phyloP scores from a whole-genome alignment of 345 rosid genomes.

The Camelina hispida region DNA sequence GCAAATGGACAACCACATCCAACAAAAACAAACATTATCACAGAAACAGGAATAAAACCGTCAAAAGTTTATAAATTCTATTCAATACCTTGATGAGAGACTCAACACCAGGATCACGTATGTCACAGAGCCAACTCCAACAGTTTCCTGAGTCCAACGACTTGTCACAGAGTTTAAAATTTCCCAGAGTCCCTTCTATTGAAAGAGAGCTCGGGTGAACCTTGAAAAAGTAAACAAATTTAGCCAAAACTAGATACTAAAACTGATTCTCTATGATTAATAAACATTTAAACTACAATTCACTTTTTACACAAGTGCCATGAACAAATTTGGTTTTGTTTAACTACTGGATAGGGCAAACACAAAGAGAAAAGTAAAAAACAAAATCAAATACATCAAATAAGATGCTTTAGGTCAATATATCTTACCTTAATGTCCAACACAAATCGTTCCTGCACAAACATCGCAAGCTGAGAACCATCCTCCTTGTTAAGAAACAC shows the following conservation, averaged over 20 bases:
- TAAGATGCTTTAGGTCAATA: constrained; percentile 25
- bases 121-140: constrained; percentile 98
- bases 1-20: constrained; percentile 29
- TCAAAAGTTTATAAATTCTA: background rate
- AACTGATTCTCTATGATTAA: constrained; percentile 19
- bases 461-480: constrained; percentile 92
- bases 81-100: constrained; percentile 84
- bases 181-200: constrained; percentile 91
- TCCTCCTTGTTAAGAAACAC: constrained; percentile 96
- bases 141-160: constrained; percentile 74
- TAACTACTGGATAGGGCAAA: constrained; percentile 1
- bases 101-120: constrained; percentile 93
- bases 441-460: constrained; percentile 91
- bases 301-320: constrained; percentile 17
- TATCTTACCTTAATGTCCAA: constrained; percentile 82
- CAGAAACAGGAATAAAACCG: constrained; percentile 15
- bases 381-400: constrained; percentile 19
- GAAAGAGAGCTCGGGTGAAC: constrained; percentile 92
- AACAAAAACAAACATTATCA: constrained; percentile 29
- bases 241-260: constrained; percentile 34
- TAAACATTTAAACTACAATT: constrained; percentile 18
- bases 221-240: constrained; percentile 50
- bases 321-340: constrained; percentile 22
- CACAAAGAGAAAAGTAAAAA: constrained; percentile 9
- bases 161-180: constrained; percentile 92